Base-by-base conservation (phyloP, 768 basidiomycete species). In the Gelatoporia subvermispora region DNA sequence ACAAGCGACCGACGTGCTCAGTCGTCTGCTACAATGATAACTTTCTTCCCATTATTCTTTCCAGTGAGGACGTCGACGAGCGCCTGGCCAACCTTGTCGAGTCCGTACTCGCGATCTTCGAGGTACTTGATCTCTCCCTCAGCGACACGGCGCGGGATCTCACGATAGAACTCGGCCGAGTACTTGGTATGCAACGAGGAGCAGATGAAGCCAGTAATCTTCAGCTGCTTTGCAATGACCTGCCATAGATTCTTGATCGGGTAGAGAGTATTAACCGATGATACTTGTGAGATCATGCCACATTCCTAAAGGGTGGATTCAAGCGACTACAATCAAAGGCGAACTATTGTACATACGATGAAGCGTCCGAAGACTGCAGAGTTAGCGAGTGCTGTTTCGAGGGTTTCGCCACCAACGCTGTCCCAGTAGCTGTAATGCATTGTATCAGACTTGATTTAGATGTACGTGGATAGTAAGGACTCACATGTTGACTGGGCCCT, bases 401-500 rank as follows among this genome's bases (percentile, higher is more conserved):
- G 57, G 2, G 57, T 60, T 47, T 60, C 54, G 9, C 62, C 58
- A 21, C 66, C 66, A 17, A 66, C 65, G 49, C 62, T 63, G 50
- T 68, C 66, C 63, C 61, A 68, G 55, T 58, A 65, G 31, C 65
- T 65, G 36, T 35, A 49, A 9, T 25, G 20, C 13, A 5, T 13
- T 15, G 36, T 4, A n/a, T 35, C 45, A 17, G 20, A 17, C 24
- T 15, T 5, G 21, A 11, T 24, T 7, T 5, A 15, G 38, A 35
- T 5, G 23, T 9, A 24, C 17, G 24, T 18, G 15, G 16, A 17
- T 9, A 10, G 22, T 3, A 45, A 42, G 40, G 7, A 55, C 59
- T 40, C 64, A 79, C 68, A 82, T 64, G 54, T 82, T 69, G 40
- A 84, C 71, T 0, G 76, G 78, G 2, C 84, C 84, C 53, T 86